Conservation (phyloP, 345 rosid genomes). For the Durio zibethinus region DNA sequence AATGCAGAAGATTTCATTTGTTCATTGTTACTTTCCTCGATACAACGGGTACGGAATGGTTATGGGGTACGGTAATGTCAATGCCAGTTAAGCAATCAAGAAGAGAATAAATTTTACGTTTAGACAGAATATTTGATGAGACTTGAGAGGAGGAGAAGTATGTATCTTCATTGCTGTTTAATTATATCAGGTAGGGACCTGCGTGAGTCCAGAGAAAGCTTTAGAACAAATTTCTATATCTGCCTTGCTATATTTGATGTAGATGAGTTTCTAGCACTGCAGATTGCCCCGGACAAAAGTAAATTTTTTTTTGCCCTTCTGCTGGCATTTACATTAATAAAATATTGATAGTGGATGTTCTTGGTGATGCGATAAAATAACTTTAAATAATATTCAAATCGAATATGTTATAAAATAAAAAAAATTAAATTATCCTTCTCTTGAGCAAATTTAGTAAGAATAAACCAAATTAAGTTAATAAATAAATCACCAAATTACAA, state of each 20-base stretch:
- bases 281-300: not conserved
- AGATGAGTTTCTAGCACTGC: not conserved
- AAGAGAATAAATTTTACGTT: not conserved
- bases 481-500: too few relatives aligned
- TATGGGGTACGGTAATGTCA: slow-evolving; percentile 11
- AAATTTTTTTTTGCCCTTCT: not conserved
- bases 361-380: too few relatives aligned
- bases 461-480: too few relatives aligned
- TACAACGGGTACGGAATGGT: slow-evolving; percentile 14
- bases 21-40: slow-evolving; percentile 8
- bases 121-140: not conserved
- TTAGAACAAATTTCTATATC: not conserved
- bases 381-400: too few relatives aligned
- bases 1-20: not conserved
- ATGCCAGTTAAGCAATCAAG: slow-evolving; percentile 15
- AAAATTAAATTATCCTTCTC: too few relatives aligned
- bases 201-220: not conserved
- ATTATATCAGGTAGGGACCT: not conserved
- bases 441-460: too few relatives aligned
- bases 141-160: slow-evolving; percentile 12
- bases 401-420: too few relatives aligned
- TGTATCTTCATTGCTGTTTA: slow-evolving; percentile 11
- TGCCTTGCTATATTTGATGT: not conserved
- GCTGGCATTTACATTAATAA: not conserved
- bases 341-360: not conserved